phyloP scores from a whole-genome alignment of 345 rosid species.

The Salix viminalis region DNA sequence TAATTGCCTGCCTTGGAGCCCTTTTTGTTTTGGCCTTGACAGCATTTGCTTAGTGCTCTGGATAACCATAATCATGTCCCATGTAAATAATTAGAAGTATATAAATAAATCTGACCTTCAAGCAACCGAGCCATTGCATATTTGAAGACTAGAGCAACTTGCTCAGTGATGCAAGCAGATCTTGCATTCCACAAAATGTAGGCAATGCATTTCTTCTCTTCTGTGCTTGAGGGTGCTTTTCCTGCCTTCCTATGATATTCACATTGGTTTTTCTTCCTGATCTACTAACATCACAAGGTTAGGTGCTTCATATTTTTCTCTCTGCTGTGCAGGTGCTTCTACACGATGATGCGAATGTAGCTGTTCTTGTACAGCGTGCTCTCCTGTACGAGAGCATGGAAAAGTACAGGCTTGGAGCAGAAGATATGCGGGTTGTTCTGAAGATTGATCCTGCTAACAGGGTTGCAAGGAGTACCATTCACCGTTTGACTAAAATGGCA shows the following conservation, averaged over 20 bases:
- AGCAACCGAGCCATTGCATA: too few species aligned
- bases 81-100: too few species aligned
- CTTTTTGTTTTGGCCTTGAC: background rate
- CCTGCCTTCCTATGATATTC: background rate
- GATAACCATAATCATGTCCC: too few species aligned
- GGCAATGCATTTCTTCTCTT: background rate
- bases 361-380: conserved; percentile 82
- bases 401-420: conserved; percentile 94
- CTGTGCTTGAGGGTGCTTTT: background rate
- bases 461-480: conserved; percentile 92
- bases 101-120: too few species aligned
- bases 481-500: conserved; percentile 82
- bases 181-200: too few species aligned
- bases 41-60: background rate
- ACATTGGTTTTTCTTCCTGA: background rate
- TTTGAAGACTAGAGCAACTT: too few species aligned
- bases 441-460: conserved; percentile 85
- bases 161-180: too few species aligned
- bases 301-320: background rate
- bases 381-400: conserved; percentile 97
- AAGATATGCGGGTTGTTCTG: conserved; percentile 85
- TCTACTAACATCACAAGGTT: background rate
- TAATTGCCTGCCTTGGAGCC: background rate
- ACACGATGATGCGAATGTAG: conserved; percentile 58
- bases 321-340: conserved; percentile 62